Percentiles rank a stretch among this genome's conserved stretches.
Conservation (phyloP, 805 yeast genomes). For the Ogataea pini region DNA sequence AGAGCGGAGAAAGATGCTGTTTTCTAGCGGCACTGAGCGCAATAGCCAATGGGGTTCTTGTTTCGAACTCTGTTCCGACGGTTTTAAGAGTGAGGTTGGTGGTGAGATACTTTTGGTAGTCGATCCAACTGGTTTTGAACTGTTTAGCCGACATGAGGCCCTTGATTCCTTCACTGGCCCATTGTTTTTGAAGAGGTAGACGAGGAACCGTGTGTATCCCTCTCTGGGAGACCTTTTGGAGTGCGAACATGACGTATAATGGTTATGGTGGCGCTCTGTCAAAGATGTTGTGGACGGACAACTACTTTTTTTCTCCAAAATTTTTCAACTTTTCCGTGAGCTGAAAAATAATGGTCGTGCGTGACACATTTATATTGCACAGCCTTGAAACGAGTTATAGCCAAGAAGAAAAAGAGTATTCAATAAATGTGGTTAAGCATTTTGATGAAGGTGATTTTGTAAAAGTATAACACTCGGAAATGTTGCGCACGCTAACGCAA, state of each 20-base stretch:
- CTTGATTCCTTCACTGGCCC: conserved; percentile 50
- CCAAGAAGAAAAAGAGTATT: too few species aligned
- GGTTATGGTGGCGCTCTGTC: not conserved
- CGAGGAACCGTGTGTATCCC: conserved; percentile 65
- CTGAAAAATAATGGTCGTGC: not conserved
- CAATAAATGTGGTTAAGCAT: too few species aligned
- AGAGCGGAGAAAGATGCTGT: conserved; percentile 65
- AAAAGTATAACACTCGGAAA: not conserved
- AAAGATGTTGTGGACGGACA: not conserved
- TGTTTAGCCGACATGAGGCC: conserved; percentile 69
- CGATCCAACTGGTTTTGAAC: conserved; percentile 74
- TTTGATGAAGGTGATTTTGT: too few species aligned
- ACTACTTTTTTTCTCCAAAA: not conserved
- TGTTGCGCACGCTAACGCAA: not conserved
- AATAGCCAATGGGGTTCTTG: conserved; percentile 72
- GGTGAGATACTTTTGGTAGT: conserved; percentile 69
- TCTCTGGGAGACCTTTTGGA: conserved; percentile 29
- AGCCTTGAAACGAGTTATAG: not conserved
- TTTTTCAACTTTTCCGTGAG: not conserved
- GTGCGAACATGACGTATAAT: not conserved
- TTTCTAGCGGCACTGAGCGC: conserved; percentile 65
- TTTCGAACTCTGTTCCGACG: conserved; percentile 77
- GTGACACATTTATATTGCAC: not conserved
- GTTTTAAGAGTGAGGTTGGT: conserved; percentile 63
- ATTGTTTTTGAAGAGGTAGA: conserved; percentile 44